Evolutionary conservation across 169 alveolate genomes (phyloP).

Genomic region (Theileria orientalis): DNA sequence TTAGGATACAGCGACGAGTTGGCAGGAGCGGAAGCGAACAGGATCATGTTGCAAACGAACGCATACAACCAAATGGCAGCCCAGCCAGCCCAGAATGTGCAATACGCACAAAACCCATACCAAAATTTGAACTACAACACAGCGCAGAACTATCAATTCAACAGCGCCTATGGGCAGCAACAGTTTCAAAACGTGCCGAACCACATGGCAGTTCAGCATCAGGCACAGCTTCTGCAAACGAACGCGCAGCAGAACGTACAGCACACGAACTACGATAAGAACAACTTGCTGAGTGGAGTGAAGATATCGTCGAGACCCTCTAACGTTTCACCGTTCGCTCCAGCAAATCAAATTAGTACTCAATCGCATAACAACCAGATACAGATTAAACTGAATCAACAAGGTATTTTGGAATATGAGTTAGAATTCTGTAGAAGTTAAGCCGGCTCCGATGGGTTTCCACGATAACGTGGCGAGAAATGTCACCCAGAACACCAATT

Average conservation of each 20-base stretch:
- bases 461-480: no score
- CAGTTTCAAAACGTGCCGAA: no score
- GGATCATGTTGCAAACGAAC: slow-evolving; percentile 22
- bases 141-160: neutral
- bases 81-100: neutral
- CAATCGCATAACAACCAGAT: no score
- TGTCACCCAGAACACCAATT: no score
- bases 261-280: slow-evolving; percentile 9
- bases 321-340: neutral
- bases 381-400: no score
- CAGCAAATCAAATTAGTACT: neutral
- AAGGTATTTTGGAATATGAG: no score
- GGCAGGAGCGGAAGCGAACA: slow-evolving; percentile 49
- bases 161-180: neutral
- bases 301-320: slow-evolving; percentile 24
- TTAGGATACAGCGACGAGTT: slow-evolving; percentile 53
- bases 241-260: neutral
- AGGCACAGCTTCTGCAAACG: neutral
- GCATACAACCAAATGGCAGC: neutral
- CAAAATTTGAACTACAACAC: neutral
- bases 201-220: slow-evolving; percentile 16
- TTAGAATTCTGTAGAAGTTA: no score
- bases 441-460: no score
- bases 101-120: neutral
- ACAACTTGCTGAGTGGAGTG: slow-evolving; percentile 28